Conservation (phyloP, 1,139 yeast genomes). For the Saccharomyces hybrid region DNA sequence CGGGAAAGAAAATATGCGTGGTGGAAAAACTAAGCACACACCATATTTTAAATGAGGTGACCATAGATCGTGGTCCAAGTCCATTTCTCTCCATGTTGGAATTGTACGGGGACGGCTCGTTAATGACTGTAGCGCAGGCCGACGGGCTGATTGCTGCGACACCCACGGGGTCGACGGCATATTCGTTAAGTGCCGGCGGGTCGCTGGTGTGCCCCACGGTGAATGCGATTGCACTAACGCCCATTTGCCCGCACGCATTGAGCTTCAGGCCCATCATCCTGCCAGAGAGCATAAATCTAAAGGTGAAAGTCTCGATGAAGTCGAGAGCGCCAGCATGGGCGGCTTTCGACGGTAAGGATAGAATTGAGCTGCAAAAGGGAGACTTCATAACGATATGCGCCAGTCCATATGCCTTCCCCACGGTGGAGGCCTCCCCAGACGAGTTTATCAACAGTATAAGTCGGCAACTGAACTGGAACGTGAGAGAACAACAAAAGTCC, state of each 20-base stretch:
- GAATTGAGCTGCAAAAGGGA: slow-evolving; percentile 64
- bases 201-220: slow-evolving; percentile 85
- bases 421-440: slow-evolving; percentile 64
- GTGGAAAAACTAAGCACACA: slow-evolving; percentile 61
- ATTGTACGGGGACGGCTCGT: slow-evolving; percentile 70
- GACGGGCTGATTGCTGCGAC: slow-evolving; percentile 85
- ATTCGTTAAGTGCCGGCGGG: slow-evolving; percentile 85
- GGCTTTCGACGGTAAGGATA: slow-evolving; percentile 75
- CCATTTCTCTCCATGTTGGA: slow-evolving; percentile 82
- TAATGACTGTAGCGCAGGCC: slow-evolving; percentile 81
- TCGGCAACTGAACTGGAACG: slow-evolving; percentile 80
- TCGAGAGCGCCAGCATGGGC: slow-evolving; percentile 83
- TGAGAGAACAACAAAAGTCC: slow-evolving; percentile 72
- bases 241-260: slow-evolving; percentile 85
- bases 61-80: slow-evolving; percentile 81
- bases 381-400: slow-evolving; percentile 74
- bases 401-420: slow-evolving; percentile 78
- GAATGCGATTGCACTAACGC: slow-evolving; percentile 81
- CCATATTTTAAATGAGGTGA: slow-evolving; percentile 76
- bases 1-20: slow-evolving; percentile 34
- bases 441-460: slow-evolving; percentile 81
- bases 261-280: slow-evolving; percentile 80
- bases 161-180: slow-evolving; percentile 90
- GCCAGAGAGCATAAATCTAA: slow-evolving; percentile 78
- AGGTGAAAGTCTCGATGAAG: slow-evolving; percentile 61